Conservation (phyloP, 176 grass and related monocot species). For the Triticum turgidum region DNA sequence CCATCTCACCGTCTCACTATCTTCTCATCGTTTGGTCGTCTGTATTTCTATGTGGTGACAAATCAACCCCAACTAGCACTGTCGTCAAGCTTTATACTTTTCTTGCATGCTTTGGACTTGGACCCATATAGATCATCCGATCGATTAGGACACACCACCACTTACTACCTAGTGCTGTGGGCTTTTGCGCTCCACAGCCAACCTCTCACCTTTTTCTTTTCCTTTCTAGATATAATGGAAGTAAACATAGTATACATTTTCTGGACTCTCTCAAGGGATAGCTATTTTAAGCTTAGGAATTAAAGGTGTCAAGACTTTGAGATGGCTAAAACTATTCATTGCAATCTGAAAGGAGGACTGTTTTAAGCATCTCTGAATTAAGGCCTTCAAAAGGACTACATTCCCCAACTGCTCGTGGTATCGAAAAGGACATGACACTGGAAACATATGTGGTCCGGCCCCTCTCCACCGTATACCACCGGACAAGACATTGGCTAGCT, state of each 20-base stretch:
- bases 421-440: background rate
- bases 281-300: background rate
- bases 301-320: background rate
- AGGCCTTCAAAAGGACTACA: background rate
- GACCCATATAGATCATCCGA: background rate
- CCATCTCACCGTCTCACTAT: background rate
- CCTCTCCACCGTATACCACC: too few relatives aligned
- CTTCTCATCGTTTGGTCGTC: background rate
- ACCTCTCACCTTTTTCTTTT: background rate
- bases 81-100: background rate
- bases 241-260: background rate
- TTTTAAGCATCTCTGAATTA: background rate
- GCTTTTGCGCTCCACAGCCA: background rate
- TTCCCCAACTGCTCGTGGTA: background rate
- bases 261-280: background rate
- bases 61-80: background rate
- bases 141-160: background rate
- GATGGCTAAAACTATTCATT: background rate
- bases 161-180: background rate
- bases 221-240: background rate
- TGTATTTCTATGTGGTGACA: background rate
- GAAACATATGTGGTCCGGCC: background rate
- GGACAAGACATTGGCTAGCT: too few relatives aligned
- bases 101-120: background rate
- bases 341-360: background rate